phyloP scores from a whole-genome alignment of 768 basidiomycete species.

The Krasilnikovozyma curviuscula region DNA sequence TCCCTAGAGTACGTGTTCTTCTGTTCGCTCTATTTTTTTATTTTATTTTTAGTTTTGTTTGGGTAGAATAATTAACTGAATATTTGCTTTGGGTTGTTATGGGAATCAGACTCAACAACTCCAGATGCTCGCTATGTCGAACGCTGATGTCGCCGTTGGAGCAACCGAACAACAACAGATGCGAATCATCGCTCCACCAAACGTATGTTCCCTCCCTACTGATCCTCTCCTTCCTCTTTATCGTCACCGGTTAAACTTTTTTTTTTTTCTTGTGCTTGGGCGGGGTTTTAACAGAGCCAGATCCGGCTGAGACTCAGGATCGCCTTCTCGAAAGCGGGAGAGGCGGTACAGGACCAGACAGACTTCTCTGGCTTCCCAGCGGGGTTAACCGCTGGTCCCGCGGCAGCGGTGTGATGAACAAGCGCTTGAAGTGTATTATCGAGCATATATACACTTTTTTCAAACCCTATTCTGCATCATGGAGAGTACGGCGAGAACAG shows the following conservation, averaged over 20 bases:
- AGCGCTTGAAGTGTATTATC: too few species aligned
- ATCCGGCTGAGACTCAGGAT: conserved; percentile 72
- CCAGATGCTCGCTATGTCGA: conserved; percentile 96
- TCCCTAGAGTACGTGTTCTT: conserved; percentile 53
- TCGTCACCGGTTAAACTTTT: not conserved
- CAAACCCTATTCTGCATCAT: too few species aligned
- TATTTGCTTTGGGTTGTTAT: not conserved
- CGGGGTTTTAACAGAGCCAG: conserved; percentile 37
- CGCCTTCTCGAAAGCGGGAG: conserved; percentile 50
- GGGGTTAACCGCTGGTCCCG: conserved; percentile 21
- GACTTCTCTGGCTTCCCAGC: conserved; percentile 80
- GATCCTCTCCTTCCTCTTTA: not conserved
- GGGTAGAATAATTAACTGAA: not conserved
- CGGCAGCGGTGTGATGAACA: too few species aligned
- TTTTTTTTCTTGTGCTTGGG: not conserved
- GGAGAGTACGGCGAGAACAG: too few species aligned
- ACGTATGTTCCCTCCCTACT: conserved; percentile 36
- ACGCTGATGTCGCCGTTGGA: conserved; percentile 54
- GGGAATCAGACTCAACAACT: conserved; percentile 68
- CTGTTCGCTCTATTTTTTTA: not conserved
- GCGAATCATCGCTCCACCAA: conserved; percentile 69
- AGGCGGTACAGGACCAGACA: conserved; percentile 68
- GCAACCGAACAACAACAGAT: conserved; percentile 83
- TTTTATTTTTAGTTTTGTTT: not conserved
- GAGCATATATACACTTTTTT: too few species aligned